Percentiles rank a stretch among this genome's conserved stretches.
Evolutionary conservation across 495 filamentous ascomycete genomes (phyloP).

Genomic region (Astrocystis sublimbata): DNA sequence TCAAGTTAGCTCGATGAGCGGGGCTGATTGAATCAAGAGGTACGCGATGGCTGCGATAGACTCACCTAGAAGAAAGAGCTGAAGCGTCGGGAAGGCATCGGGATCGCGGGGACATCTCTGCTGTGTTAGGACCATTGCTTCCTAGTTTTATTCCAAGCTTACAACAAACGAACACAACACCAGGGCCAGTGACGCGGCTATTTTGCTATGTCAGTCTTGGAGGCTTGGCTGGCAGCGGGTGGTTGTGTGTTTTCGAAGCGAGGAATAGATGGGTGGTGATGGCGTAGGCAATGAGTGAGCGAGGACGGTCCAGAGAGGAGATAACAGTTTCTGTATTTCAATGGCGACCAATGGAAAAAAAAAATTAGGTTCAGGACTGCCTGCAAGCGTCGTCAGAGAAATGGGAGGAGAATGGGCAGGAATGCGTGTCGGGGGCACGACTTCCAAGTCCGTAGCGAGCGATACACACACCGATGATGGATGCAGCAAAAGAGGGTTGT

Average conservation of each 20-base stretch:
- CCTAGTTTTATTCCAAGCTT: constrained; percentile 32
- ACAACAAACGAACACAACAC: constrained; percentile 32
- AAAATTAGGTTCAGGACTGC: not conserved
- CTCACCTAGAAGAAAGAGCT: constrained; percentile 75
- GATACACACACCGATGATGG: too few species aligned
- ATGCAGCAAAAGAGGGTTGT: not conserved
- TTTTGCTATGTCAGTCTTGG: constrained; percentile 1
- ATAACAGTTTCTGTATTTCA: too few species aligned
- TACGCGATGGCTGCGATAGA: constrained; percentile 1
- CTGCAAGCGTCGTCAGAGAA: not conserved
- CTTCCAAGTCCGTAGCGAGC: too few species aligned
- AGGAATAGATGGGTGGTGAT: too few species aligned
- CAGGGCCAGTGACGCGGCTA: constrained; percentile 11
- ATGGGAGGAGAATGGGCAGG: too few species aligned
- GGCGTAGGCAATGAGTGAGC: too few species aligned
- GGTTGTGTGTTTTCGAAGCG: not conserved
- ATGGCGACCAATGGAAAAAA: not conserved
- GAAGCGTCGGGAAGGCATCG: constrained; percentile 70
- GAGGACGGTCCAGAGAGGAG: not conserved
- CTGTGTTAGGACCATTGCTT: constrained; percentile 48
- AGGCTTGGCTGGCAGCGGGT: not conserved
- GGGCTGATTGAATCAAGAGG: not conserved
- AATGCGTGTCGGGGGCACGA: too few species aligned
- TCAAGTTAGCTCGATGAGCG: not conserved
- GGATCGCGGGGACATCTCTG: constrained; percentile 51